phyloP scores from a whole-genome alignment of 1,139 yeast species.

The Pneumocystis jirovecii region DNA sequence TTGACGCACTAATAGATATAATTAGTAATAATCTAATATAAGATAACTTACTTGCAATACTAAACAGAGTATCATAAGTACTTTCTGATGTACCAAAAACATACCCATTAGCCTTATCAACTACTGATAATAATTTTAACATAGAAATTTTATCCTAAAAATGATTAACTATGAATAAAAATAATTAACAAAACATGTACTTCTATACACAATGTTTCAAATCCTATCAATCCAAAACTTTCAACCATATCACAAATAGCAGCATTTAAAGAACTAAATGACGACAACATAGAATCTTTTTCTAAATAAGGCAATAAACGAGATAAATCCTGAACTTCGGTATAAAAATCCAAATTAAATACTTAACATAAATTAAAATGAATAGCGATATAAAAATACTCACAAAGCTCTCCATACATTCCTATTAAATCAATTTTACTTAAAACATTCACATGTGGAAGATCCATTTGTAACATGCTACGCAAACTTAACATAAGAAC shows the following conservation, averaged over 20 bases:
- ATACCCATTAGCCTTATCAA: constrained; percentile 90
- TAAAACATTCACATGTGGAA: constrained; percentile 85
- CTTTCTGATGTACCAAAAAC: constrained; percentile 81
- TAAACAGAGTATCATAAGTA: constrained; percentile 94
- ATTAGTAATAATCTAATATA: not conserved
- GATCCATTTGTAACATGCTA: constrained; percentile 81
- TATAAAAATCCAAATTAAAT: constrained; percentile 68
- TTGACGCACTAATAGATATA: constrained; percentile 34
- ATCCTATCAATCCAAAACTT: constrained; percentile 76
- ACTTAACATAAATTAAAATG: constrained; percentile 8
- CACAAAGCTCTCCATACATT: constrained; percentile 46
- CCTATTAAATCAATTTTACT: constrained; percentile 75
- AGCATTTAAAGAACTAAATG: constrained; percentile 56
- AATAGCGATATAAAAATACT: constrained; percentile 19
- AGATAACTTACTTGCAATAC: constrained; percentile 48
- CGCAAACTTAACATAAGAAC: constrained; percentile 65
- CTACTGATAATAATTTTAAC: constrained; percentile 60
- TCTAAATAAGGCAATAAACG: constrained; percentile 55
- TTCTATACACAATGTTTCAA: constrained; percentile 80
- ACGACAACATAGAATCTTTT: constrained; percentile 46
- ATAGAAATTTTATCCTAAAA: constrained; percentile 38
- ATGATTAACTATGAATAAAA: not conserved
- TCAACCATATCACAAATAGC: constrained; percentile 70
- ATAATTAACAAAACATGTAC: constrained; percentile 34
- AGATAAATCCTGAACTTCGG: constrained; percentile 75